A percentile compares a stretch with the other conserved stretches of the same genome.
Conservation (phyloP, 306 rosid genomes). For the Sindora glabra region DNA sequence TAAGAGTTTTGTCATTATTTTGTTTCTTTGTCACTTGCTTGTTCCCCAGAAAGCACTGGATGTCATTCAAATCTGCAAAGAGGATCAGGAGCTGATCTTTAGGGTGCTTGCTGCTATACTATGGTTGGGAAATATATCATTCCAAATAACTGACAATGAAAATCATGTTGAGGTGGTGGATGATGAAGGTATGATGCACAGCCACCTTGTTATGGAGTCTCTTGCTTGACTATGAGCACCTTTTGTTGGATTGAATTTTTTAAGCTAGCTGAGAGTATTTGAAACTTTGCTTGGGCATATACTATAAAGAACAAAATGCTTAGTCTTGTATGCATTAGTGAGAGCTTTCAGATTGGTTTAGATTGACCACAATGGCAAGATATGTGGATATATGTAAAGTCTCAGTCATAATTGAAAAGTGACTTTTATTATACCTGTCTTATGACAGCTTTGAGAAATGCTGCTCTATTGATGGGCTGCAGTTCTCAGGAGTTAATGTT, state of each 20-base stretch:
- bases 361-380: conserved; percentile 1
- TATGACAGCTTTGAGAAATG: conserved; percentile 60
- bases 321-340: background rate
- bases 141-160: conserved; percentile 50
- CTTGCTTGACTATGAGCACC: background rate
- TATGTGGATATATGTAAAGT: background rate
- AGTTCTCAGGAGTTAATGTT: conserved; percentile 52
- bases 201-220: background rate
- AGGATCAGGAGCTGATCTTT: conserved; percentile 71
- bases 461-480: conserved; percentile 79
- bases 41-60: conserved; percentile 64
- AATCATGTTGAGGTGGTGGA: conserved; percentile 67
- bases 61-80: conserved; percentile 44
- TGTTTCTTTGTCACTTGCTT: conserved; percentile 4
- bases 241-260: background rate
- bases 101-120: conserved; percentile 64
- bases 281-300: conserved; percentile 3
- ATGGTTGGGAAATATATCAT: conserved; percentile 96
- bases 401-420: conserved; percentile 4
- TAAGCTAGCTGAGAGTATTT: background rate
- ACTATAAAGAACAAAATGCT: background rate
- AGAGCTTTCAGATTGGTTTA: conserved; percentile 9
- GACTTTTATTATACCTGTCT: conserved; percentile 14
- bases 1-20: background rate
- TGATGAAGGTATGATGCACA: conserved; percentile 63